Evolutionary conservation across 1,139 yeast genomes (phyloP), one percentile per base, ranked within the genome.

Genomic region (Candida sojae): DNA sequence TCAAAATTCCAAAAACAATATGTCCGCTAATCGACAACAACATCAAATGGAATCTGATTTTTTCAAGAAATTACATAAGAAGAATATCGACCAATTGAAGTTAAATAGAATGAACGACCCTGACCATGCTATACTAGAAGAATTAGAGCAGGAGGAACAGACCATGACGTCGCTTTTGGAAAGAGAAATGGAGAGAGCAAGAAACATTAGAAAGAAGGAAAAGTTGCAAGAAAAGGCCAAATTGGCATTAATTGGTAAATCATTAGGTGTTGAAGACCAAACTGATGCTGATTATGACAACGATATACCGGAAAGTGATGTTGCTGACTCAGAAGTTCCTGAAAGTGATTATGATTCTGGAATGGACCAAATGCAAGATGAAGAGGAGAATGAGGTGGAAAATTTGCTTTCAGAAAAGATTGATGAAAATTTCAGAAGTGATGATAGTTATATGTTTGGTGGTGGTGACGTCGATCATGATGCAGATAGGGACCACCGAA

Each of bases 141-240:
- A 72, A 48, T 60, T 72, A 42, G 73, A 73, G 48, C 65, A 71
- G 54, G 76, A 72, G 45, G 77, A 72, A 43, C 77, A 72, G 45
- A 64, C 68, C 23, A 71, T 72, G 76, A 77, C 75, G 3, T 64
- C 71, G n/a, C 68, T 86, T 42, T 70, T 86, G 54, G 90, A 86
- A 55, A 75, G 80, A 49, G 92, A 86, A 59, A 75, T 82, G 57
- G 79, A 78, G 53, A 70, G 84, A 53, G 80, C 71, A 31, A 67
- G 82, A 57, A 73, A 70, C 45, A 72, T 79, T 31, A 71, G 84
- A 49, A 78, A 74, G 56, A 75, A 73, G 48, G 88, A 81, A 48
- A 73, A 77, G 51, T 52, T 70, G 34, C 63, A 64, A 46, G 78
- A 73, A 52, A 67, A 59, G 48, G 78, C 77, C 2, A 69, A 66